phyloP scores from a whole-genome alignment of 169 alveolate genomes.

The Babesia sp. region DNA sequence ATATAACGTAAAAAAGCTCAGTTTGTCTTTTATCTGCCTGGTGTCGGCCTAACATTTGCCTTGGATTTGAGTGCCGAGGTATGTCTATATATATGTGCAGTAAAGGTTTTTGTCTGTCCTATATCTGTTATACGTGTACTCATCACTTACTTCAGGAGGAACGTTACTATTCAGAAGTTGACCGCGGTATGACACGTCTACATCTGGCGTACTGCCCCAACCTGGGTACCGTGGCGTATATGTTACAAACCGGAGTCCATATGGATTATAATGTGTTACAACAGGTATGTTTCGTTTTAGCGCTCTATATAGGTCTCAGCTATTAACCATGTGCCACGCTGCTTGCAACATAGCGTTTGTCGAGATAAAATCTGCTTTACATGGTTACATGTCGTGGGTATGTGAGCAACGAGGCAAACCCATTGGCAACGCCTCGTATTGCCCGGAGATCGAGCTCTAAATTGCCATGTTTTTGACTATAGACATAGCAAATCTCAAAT shows the following conservation, averaged over 20 bases:
- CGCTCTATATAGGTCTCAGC: not conserved
- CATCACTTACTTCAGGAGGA: constrained; percentile 17
- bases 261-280: not conserved
- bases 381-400: constrained; percentile 26
- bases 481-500: not conserved
- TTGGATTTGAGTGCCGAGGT: constrained; percentile 38
- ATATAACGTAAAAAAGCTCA: not conserved
- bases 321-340: constrained; percentile 36
- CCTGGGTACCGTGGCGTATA: constrained; percentile 19
- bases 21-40: constrained; percentile 27
- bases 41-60: constrained; percentile 22
- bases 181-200: constrained; percentile 51
- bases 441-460: constrained; percentile 12
- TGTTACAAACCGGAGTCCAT: constrained; percentile 38
- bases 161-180: constrained; percentile 13
- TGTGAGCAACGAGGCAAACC: not conserved
- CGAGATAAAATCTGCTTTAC: constrained; percentile 15
- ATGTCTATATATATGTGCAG: constrained; percentile 6
- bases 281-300: not conserved
- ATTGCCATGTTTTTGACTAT: not conserved
- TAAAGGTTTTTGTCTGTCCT: too few relatives aligned
- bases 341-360: constrained; percentile 52
- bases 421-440: not conserved
- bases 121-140: not conserved
- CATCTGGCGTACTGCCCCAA: constrained; percentile 60